A percentile compares a stretch with the other conserved stretches of the same genome.
These are phyloP conservation scores for Termitomyces sp. DNA, from an alignment of 768 basidiomycete genomes.

Conservation along the genomic window DNA sequence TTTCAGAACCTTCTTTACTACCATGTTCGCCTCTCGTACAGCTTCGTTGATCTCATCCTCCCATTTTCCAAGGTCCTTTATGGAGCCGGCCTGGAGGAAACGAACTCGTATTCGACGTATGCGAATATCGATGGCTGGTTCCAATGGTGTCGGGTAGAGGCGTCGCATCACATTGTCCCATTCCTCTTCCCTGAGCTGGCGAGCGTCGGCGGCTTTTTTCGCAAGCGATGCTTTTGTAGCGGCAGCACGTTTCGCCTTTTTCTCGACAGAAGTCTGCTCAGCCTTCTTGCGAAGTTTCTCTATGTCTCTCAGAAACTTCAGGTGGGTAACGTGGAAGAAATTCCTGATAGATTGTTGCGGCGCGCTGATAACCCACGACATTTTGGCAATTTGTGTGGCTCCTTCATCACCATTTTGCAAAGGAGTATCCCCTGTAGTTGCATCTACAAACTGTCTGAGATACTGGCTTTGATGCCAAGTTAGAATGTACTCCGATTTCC, in stretches of 20 bases:
- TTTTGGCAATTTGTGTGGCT: slow-evolving; percentile 32
- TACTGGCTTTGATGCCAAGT: slow-evolving; percentile 67
- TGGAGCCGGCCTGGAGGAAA: slow-evolving; percentile 54
- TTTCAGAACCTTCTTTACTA: slow-evolving; percentile 38
- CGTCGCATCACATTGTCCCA: slow-evolving; percentile 56
- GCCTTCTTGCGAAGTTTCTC: slow-evolving; percentile 34
- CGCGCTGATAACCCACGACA: slow-evolving; percentile 51
- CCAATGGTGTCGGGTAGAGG: slow-evolving; percentile 49
- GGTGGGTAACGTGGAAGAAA: slow-evolving; percentile 36
- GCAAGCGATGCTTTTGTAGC: slow-evolving; percentile 49
- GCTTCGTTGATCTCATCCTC: slow-evolving; percentile 53
- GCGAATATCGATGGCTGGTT: slow-evolving; percentile 41
- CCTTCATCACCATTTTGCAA: slow-evolving; percentile 41
- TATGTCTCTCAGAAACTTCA: slow-evolving; percentile 34
- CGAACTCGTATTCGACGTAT: slow-evolving; percentile 49
- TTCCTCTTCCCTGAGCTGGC: slow-evolving; percentile 50
- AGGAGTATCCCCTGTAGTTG: slow-evolving; percentile 35
- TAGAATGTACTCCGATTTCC: slow-evolving; percentile 56
- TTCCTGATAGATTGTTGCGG: slow-evolving; percentile 41
- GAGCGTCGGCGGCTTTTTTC: slow-evolving; percentile 61
- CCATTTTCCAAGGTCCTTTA: slow-evolving; percentile 51
- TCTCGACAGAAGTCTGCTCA: slow-evolving; percentile 25
- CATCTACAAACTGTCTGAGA: slow-evolving; percentile 45
- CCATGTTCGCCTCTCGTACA: slow-evolving; percentile 49
- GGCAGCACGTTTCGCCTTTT: slow-evolving; percentile 27